Evolutionary conservation across 495 filamentous ascomycete species (phyloP).

Genomic region (Penicillium malachiteum): DNA sequence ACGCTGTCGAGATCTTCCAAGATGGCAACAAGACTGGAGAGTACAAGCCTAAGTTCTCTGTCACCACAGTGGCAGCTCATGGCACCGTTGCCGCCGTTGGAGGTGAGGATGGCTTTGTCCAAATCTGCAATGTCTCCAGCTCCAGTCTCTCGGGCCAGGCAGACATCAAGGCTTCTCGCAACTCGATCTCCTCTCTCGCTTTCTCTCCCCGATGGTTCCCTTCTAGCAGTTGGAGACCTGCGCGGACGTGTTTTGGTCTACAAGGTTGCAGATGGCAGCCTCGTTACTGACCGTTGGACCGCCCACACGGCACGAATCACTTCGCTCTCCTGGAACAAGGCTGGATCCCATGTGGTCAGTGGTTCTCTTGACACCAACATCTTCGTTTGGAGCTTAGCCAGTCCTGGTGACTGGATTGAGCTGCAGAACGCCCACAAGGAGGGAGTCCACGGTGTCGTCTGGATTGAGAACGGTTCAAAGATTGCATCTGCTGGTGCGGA

Average conservation of each 20-base stretch:
- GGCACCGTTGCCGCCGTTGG: constrained; percentile 71
- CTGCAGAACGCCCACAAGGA: constrained; percentile 88
- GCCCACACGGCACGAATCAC: constrained; percentile 88
- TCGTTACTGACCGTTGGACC: constrained; percentile 72
- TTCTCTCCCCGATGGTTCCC: constrained; percentile 73
- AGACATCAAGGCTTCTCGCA: constrained; percentile 41
- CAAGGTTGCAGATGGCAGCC: constrained; percentile 45
- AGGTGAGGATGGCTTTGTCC: constrained; percentile 66
- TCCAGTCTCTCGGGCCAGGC: constrained; percentile 45
- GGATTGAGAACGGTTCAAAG: constrained; percentile 68
- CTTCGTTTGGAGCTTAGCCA: constrained; percentile 84
- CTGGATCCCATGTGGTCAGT: constrained; percentile 74
- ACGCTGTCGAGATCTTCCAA: constrained; percentile 63
- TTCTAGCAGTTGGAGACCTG: constrained; percentile 79
- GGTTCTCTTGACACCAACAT: constrained; percentile 88
- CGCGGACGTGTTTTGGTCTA: constrained; percentile 83
- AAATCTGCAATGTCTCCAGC: constrained; percentile 63
- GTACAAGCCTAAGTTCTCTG: constrained; percentile 64
- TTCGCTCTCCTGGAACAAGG: constrained; percentile 75
- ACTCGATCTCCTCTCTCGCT: constrained; percentile 55
- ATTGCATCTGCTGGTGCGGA: constrained; percentile 81
- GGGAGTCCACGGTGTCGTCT: constrained; percentile 84
- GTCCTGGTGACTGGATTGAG: constrained; percentile 78
- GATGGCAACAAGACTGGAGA: constrained; percentile 55
- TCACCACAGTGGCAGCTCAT: constrained; percentile 68